These are phyloP conservation scores for Entoloma clypeatum DNA, from an alignment of 1,284 basidiomycete species.

Conservation along the genomic window DNA sequence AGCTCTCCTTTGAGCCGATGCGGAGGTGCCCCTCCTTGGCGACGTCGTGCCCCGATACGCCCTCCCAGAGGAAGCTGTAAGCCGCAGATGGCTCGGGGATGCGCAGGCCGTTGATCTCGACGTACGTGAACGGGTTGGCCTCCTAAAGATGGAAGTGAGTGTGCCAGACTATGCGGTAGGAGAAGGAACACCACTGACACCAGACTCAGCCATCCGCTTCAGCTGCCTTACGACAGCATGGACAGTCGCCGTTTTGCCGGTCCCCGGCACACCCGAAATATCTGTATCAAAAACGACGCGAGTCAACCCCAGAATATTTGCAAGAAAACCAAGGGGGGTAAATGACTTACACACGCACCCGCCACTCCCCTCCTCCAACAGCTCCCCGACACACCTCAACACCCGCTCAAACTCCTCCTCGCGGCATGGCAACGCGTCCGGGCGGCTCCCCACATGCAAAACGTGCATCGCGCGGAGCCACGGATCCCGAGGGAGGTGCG, in stretches of 20 bases:
- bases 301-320: neutral
- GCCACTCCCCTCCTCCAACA: conserved; percentile 90
- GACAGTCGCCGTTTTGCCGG: conserved; percentile 98
- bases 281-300: conserved; percentile 44
- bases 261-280: conserved; percentile 96
- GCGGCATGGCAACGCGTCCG: conserved; percentile 87
- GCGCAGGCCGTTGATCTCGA: conserved; percentile 97
- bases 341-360: conserved; percentile 85
- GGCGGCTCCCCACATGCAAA: conserved; percentile 91
- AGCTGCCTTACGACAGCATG: conserved; percentile 88
- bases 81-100: conserved; percentile 87
- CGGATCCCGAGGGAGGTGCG: conserved; percentile 63
- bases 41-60: conserved; percentile 72
- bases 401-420: conserved; percentile 85
- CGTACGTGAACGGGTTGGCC: conserved; percentile 90
- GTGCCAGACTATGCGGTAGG: neutral
- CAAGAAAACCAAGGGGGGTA: conserved; percentile 8
- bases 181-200: conserved; percentile 42
- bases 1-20: conserved; percentile 66
- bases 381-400: conserved; percentile 74
- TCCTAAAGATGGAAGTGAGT: conserved; percentile 48
- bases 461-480: conserved; percentile 85
- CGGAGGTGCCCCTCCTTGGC: conserved; percentile 57
- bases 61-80: conserved; percentile 88
- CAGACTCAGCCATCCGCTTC: conserved; percentile 79